These are phyloP conservation scores for Gossypium arboreum DNA, from an alignment of 345 rosid genomes.

Conservation along the genomic window DNA sequence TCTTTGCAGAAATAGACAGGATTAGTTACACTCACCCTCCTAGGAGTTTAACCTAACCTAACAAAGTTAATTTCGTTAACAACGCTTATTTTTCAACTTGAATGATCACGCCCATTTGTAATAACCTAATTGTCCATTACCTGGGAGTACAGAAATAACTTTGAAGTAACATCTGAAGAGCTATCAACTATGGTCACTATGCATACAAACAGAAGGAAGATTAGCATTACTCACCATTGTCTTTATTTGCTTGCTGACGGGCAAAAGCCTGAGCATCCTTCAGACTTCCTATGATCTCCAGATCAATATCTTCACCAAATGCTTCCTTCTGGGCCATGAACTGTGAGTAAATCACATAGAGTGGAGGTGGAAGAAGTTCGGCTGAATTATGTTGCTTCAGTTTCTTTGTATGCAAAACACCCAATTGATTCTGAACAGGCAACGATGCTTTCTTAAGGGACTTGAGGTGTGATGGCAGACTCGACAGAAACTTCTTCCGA, in stretches of 20 bases:
- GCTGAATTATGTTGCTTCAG: constrained; percentile 75
- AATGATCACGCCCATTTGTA: not conserved
- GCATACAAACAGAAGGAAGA: not conserved
- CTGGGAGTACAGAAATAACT: not conserved
- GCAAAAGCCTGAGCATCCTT: constrained; percentile 77
- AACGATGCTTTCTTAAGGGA: constrained; percentile 86
- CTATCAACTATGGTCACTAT: not conserved
- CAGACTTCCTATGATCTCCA: constrained; percentile 72
- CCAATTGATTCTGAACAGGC: constrained; percentile 85
- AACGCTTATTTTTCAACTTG: constrained; percentile 3
- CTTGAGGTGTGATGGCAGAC: constrained; percentile 81
- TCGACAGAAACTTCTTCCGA: constrained; percentile 74
- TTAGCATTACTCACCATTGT: constrained; percentile 39
- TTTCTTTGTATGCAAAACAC: constrained; percentile 64
- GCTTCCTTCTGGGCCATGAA: constrained; percentile 82
- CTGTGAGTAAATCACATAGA: constrained; percentile 77
- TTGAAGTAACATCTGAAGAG: not conserved
- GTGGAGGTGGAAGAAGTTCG: constrained; percentile 90
- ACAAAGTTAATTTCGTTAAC: not conserved
- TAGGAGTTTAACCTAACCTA: not conserved
- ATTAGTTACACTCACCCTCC: not conserved
- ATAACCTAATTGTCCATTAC: not conserved
- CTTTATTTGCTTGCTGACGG: constrained; percentile 66
- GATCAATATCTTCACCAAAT: constrained; percentile 65
- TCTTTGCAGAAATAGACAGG: not conserved